Evolutionary conservation across 1,139 yeast species (phyloP), one percentile per base, ranked within the genome.

Genomic region (Candida glucosophila): DNA sequence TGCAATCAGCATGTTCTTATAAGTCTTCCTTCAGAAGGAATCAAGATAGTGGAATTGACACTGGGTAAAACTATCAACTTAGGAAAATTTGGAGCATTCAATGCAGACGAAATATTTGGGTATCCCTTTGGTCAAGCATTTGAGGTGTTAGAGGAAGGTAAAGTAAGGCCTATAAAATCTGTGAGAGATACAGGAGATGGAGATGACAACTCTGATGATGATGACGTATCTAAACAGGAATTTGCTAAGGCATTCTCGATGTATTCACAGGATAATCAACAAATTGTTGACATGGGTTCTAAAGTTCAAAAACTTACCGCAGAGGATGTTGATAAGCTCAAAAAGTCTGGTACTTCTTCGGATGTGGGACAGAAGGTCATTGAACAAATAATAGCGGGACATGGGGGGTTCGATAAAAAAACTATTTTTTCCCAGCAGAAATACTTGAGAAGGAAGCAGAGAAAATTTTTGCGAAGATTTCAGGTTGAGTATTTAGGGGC

Each of bases 41-140:
- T 77, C 43, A 80, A 81, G 44, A 65, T 86, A 19, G 75, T 80
- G 12, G 74, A 77, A 39, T 55, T 86, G 31, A 67, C 62, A 26
- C 65, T 71, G 2, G 75, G 71, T 18, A 73, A 77, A 0, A 49
- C 68, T 5, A 64, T 90, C 10, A 73, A 74, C 30, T 58, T 92
- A 37, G 98, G 98, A 2, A 90, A 90, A 50, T 92, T 90, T 52
- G 99, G 98, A 6, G 60, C 77, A 2, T 90, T 92, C 50, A 59
- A 67, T 22, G 85, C 80, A 4, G 72, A 77, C 38, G 79, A 74
- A 29, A 68, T 90, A 10, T 47, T 90, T 19, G 96, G 95, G 2
- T 77, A 65, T 42, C 81, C 90, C 4, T 79, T 73, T 41, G 98
- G 98, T 1, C 88, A 81, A 41, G 75, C 94, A 0, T 90, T 90